These are phyloP conservation scores for Pleurozium schreberi DNA, from an alignment of 225 moss, liverwort and hornwort genomes.

Conservation along the genomic window DNA sequence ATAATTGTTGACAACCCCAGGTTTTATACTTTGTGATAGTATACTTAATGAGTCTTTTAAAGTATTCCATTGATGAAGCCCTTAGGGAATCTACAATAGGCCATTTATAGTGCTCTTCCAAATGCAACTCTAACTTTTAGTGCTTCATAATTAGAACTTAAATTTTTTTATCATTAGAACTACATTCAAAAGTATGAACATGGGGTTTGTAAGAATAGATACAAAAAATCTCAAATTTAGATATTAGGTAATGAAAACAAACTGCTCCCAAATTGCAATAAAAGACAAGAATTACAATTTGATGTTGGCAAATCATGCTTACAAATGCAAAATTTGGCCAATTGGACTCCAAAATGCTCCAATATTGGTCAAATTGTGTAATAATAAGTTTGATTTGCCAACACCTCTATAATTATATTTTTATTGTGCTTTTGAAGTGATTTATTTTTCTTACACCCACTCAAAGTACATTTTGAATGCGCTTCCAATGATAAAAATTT, in stretches of 20 bases:
- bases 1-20: too few relatives aligned
- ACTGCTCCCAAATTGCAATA: rapidly evolving
- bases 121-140: neutral
- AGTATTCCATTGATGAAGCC: neutral
- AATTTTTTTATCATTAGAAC: neutral
- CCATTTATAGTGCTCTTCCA: rapidly evolving
- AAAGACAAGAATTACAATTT: neutral
- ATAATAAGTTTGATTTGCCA: rapidly evolving
- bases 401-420: neutral
- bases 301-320: rapidly evolving
- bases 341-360: rapidly evolving
- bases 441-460: neutral
- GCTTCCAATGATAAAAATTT: neutral
- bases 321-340: neutral
- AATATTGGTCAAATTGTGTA: too few relatives aligned
- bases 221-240: neutral
- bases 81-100: rapidly evolving
- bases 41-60: neutral
- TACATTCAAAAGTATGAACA: too few relatives aligned
- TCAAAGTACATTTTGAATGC: neutral
- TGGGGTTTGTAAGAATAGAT: neutral
- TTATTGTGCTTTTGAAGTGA: too few relatives aligned
- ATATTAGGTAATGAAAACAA: too few relatives aligned
- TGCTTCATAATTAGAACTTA: too few relatives aligned
- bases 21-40: neutral